Percentiles rank a stretch among this genome's conserved stretches.
phyloP scores from a whole-genome alignment of 768 basidiomycete species.

The Podaxis mareebaensis region DNA sequence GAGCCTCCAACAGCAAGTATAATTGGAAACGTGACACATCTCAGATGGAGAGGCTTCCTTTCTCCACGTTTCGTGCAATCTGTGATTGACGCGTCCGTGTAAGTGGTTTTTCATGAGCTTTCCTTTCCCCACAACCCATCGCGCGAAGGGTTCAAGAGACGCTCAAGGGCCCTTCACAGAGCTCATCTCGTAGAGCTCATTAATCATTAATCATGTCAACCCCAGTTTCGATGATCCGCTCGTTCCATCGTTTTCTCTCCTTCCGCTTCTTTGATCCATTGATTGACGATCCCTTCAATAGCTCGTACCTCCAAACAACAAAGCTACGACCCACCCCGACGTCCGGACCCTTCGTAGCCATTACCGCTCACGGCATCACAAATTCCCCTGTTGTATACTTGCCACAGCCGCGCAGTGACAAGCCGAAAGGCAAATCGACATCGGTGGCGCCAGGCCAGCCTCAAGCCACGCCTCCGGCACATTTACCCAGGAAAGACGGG shows the following conservation, averaged over 20 bases:
- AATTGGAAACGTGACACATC: constrained; percentile 48
- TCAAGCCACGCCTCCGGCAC: constrained; percentile 31
- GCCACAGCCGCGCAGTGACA: constrained; percentile 25
- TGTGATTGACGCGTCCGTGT: constrained; percentile 49
- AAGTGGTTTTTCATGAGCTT: constrained; percentile 19
- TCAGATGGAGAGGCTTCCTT: constrained; percentile 65
- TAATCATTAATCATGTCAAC: background rate
- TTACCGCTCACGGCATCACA: constrained; percentile 40
- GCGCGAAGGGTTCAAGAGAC: background rate
- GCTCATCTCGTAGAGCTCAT: constrained; percentile 1
- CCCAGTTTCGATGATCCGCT: constrained; percentile 2
- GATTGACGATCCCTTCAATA: constrained; percentile 15
- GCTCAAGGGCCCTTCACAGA: background rate
- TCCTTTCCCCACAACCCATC: background rate
- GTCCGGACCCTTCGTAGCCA: constrained; percentile 37
- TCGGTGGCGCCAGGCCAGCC: constrained; percentile 28
- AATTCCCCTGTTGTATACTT: constrained; percentile 55
- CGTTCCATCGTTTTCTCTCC: background rate
- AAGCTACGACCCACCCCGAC: background rate
- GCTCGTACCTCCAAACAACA: background rate
- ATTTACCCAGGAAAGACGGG: constrained; percentile 47
- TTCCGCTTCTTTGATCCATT: constrained; percentile 4
- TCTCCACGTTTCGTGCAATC: constrained; percentile 51
- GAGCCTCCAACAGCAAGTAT: constrained; percentile 46
- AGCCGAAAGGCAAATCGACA: constrained; percentile 14